phyloP scores from a whole-genome alignment of 2,329 filamentous ascomycete species.

The Calonectria pseudoreteaudii region DNA sequence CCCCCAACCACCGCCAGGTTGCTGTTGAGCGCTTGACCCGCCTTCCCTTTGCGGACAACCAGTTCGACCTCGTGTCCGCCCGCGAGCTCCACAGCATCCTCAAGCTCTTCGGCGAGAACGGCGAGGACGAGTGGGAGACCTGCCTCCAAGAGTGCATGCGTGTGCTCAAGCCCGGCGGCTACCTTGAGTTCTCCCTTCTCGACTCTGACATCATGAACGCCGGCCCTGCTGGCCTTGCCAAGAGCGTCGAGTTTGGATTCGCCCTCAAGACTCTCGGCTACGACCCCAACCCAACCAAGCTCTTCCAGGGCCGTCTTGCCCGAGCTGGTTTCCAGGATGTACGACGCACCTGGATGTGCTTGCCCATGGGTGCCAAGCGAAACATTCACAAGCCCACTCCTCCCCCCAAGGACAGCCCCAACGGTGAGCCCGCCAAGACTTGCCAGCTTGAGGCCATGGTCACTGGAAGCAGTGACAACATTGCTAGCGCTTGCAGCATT shows the following conservation, averaged over 20 bases:
- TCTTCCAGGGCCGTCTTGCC: constrained; percentile 80
- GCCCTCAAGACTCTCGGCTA: constrained; percentile 90
- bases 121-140: constrained; percentile 87
- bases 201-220: constrained; percentile 92
- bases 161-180: constrained; percentile 91
- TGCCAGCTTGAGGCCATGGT: constrained; percentile 72
- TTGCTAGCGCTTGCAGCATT: constrained; percentile 82
- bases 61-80: constrained; percentile 93
- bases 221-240: constrained; percentile 81
- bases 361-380: constrained; percentile 77
- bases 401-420: constrained; percentile 49
- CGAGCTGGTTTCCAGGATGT: constrained; percentile 83
- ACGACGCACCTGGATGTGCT: constrained; percentile 87
- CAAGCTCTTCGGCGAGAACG: constrained; percentile 76
- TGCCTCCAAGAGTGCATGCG: constrained; percentile 89
- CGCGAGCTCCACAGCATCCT: constrained; percentile 88
- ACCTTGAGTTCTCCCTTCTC: constrained; percentile 89
- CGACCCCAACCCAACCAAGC: constrained; percentile 85
- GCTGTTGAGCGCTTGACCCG: constrained; percentile 81
- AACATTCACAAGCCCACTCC: constrained; percentile 47
- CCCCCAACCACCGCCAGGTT: constrained; percentile 87
- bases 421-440: constrained; percentile 56
- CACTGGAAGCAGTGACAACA: constrained; percentile 75
- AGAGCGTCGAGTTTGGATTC: constrained; percentile 92
- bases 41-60: constrained; percentile 85